Evolutionary conservation across 371 early-diverging fungal species (phyloP), one percentile per base, ranked within the genome.

Genomic region (Mucor mucedo): DNA sequence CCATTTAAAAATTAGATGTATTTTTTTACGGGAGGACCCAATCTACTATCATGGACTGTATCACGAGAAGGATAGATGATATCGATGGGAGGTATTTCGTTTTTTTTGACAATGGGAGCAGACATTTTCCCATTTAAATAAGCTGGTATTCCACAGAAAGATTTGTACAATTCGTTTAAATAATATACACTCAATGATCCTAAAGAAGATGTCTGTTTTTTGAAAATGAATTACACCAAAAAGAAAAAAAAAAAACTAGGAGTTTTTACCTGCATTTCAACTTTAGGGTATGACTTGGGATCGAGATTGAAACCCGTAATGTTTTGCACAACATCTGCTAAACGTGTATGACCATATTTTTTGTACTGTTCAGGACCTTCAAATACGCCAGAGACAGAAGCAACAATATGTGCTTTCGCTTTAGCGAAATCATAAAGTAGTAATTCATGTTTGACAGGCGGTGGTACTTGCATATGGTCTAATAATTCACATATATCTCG

Each of bases 231-330:
- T 32, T 21, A 21, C 21, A 21, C 21, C 21, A 21, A 21, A 21
- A 21, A 21, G 21, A 21, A 21, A n/a, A n/a, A n/a, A n/a, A n/a
- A 21, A 21, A 21, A 21, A 21, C 21, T 21, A 1, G 21, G 21
- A 21, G 21, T 21, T 11, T 5, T 45, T 70, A 78, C 81, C 77
- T 81, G 82, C 75, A 81, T 77, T 54, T 81, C 82, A 3, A 81
- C 66, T 47, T 58, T 69, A 10, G 79, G 77, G 9, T 52, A 33
- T 0, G 50, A 32, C 21, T 30, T 16, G 4, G 60, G 49, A 44
- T 72, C 65, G 1, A 11, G 9, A 11, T 57, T 40, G 2, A 69
- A 60, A 11, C 72, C 76, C 5, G 29, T 44, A 0, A 80, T 69
- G 13, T 62, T 58, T 21, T 61, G 35, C 0, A 81, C 58, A 48